Percentiles rank a stretch among this genome's conserved stretches.
Conservation (phyloP, 176 grass and related monocot genomes). For the Tillandsia fasciculata region DNA sequence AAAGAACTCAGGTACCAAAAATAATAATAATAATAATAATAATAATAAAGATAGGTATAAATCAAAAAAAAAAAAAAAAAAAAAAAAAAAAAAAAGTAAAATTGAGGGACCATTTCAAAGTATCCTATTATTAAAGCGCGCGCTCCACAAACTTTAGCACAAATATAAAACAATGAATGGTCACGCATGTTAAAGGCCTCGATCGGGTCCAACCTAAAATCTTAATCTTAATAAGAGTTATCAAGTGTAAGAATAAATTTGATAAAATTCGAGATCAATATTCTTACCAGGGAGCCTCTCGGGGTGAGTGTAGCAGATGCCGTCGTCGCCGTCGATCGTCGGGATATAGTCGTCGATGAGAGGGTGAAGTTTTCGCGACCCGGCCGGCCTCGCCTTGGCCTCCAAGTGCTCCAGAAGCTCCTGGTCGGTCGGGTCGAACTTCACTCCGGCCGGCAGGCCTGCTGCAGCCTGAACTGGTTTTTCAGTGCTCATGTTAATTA, state of each 20-base stretch:
- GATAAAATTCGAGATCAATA: slow-evolving; percentile 15
- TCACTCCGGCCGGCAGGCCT: slow-evolving; percentile 84
- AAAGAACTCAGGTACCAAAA: too few relatives aligned
- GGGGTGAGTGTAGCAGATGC: slow-evolving; percentile 99
- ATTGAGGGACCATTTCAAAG: too few relatives aligned
- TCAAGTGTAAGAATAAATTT: slow-evolving; percentile 20
- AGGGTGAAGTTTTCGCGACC: slow-evolving; percentile 75
- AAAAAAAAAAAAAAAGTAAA: background rate
- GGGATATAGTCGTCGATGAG: slow-evolving; percentile 97
- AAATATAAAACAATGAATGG: too few relatives aligned
- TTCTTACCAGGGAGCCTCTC: slow-evolving; percentile 90
- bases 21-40: too few relatives aligned
- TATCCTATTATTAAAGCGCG: too few relatives aligned
- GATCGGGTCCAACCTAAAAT: too few relatives aligned
- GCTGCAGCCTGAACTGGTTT: background rate
- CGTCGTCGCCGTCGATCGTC: slow-evolving; percentile 90
- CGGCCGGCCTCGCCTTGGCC: slow-evolving; percentile 56
- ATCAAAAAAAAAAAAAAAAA: background rate
- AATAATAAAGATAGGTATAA: background rate
- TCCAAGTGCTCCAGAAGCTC: slow-evolving; percentile 96
- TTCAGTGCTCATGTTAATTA: background rate
- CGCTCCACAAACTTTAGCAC: too few relatives aligned
- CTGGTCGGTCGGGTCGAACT: slow-evolving; percentile 95
- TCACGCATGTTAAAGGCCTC: too few relatives aligned
- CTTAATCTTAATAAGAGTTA: too few relatives aligned